Base-by-base conservation (phyloP, 1,284 basidiomycete species). In the Waitea zeae region DNA sequence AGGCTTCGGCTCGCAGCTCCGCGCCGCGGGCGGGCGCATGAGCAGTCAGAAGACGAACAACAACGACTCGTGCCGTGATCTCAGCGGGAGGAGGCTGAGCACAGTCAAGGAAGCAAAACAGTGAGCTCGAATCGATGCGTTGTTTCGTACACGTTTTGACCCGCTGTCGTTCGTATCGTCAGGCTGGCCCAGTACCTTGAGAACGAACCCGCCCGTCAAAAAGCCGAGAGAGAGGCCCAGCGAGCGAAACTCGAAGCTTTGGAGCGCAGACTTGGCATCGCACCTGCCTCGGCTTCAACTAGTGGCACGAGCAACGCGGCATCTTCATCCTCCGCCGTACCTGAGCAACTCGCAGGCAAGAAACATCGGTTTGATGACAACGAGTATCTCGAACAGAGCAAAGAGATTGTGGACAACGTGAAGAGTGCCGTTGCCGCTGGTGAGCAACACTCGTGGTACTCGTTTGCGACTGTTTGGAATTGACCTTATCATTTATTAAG, bases 21-120 rank as follows among this genome's bases (percentile, higher is more conserved):
- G 93, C 50, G 93, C 95, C 0, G 90, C 92, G 14, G 93, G 93
- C 44, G 93, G 93, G 6, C 74, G 92, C 29, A 99, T 99, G 95
- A 89, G 84, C 47, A 83, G 80, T 44, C 79, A 89, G 60, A 93
- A 92, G 65, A 87, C 83, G 26, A 86, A 67, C 49, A 97, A 97
- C 58, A 90, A 89, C 46, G 92, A 97, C 53, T 86, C 84, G 5
- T 98, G 93, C 54, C 63, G 93, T 30, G 95, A 98, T 50, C 64
- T 98, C 33, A 89, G 73, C 42, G 93, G 93, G 0, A 62, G 93
- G 35, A 64, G 90, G 37, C 58, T 98, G 17, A 89, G 86, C 44
- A 95, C 92, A 0, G 74, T 97, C 49, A 96, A 96, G 56, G 90
- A 97, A 48, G 93, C 93, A 2, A 86, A 96, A 54, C 80, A 78